Percentiles rank a stretch among this genome's conserved stretches.
Conservation (phyloP, 2,329 filamentous ascomycete genomes). For the Penicillium sp. region DNA sequence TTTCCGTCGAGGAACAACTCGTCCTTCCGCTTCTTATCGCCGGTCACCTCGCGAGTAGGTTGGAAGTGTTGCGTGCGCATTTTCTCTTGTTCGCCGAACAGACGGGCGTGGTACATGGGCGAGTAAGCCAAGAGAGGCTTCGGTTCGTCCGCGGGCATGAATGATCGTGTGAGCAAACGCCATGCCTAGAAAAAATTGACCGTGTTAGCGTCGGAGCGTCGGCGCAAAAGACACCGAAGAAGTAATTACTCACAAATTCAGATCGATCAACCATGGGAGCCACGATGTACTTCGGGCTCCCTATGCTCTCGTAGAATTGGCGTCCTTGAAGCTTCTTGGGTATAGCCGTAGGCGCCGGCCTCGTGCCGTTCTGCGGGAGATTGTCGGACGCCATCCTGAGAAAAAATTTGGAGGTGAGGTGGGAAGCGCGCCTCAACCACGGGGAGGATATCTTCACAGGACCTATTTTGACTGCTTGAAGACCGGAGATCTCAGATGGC, state of each 20-base stretch:
- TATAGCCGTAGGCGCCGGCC: conserved; percentile 22
- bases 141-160: conserved; percentile 69
- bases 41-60: conserved; percentile 52
- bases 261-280: conserved; percentile 99
- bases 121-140: conserved; percentile 80
- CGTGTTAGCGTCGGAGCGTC: conserved; percentile 14
- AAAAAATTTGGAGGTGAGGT: conserved; percentile 10
- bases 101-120: conserved; percentile 92
- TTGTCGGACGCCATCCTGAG: conserved; percentile 32
- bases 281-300: conserved; percentile 84
- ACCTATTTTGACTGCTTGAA: conserved; percentile 34
- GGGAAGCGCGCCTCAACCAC: conserved; percentile 28
- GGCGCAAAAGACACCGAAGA: not conserved
- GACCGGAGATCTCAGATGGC: not conserved
- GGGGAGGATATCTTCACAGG: conserved; percentile 29
- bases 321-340: conserved; percentile 72
- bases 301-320: conserved; percentile 92
- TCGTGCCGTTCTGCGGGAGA: conserved; percentile 20
- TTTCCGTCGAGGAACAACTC: conserved; percentile 78
- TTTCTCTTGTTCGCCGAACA: conserved; percentile 75
- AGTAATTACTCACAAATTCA: conserved; percentile 73
- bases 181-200: conserved; percentile 67
- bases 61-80: conserved; percentile 84
- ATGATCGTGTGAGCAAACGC: conserved; percentile 94
- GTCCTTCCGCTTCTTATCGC: conserved; percentile 21